A percentile compares a stretch with the other conserved stretches of the same genome.
Evolutionary conservation across 495 filamentous ascomycete species (phyloP).

Genomic region (Lichenothelia convexa): DNA sequence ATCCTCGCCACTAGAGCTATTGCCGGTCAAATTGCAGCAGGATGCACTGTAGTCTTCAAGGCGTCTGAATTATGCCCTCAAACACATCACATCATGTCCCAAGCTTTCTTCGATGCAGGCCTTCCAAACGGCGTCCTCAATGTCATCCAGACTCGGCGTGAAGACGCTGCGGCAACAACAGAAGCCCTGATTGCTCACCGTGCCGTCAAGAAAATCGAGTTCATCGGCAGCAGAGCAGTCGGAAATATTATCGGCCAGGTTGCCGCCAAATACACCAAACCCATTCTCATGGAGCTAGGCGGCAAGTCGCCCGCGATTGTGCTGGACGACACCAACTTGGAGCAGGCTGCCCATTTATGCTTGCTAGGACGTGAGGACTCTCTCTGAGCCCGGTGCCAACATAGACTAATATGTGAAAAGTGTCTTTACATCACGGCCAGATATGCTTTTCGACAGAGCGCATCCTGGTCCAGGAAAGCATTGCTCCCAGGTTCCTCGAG

Average conservation of each 20-base stretch:
- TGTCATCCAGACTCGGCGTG: slow-evolving; percentile 31
- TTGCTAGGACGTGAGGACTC: too few relatives aligned
- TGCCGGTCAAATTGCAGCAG: slow-evolving; percentile 59
- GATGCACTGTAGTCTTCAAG: slow-evolving; percentile 63
- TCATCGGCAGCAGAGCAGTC: slow-evolving; percentile 38
- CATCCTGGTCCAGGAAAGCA: slow-evolving; percentile 57
- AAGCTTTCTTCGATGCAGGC: slow-evolving; percentile 56
- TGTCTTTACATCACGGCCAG: slow-evolving; percentile 51
- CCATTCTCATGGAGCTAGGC: slow-evolving; percentile 45
- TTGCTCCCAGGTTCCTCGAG: slow-evolving; percentile 46
- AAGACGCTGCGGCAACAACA: slow-evolving; percentile 36
- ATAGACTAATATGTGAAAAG: slow-evolving; percentile 4
- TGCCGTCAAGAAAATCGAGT: slow-evolving; percentile 41
- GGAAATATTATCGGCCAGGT: slow-evolving; percentile 37
- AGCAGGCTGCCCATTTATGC: slow-evolving; percentile 35
- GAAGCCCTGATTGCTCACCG: slow-evolving; percentile 37
- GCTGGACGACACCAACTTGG: slow-evolving; percentile 38
- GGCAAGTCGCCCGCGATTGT: slow-evolving; percentile 43
- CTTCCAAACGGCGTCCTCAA: slow-evolving; percentile 40
- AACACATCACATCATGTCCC: slow-evolving; percentile 52
- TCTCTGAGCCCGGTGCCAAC: too few relatives aligned
- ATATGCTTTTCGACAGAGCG: slow-evolving; percentile 87
- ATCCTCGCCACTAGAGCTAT: slow-evolving; percentile 30
- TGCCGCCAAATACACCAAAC: slow-evolving; percentile 46
- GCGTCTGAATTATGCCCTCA: slow-evolving; percentile 60